phyloP scores from a whole-genome alignment of 1,284 basidiomycete species.

The Anthracocystis walkeri region DNA sequence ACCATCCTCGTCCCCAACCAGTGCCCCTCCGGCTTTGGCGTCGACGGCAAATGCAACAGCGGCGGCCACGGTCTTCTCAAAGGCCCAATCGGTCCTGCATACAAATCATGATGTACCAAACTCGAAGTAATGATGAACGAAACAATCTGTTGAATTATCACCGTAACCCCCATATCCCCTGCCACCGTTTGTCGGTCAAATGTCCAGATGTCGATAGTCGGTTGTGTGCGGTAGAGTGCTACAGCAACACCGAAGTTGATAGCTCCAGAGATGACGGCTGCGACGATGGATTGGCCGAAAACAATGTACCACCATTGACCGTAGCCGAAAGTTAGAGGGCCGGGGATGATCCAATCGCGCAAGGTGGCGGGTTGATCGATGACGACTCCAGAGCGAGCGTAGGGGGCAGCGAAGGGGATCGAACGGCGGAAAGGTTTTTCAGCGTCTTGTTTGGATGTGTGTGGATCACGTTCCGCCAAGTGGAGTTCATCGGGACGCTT shows the following conservation, averaged over 20 bases:
- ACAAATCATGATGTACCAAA: slow-evolving; percentile 58
- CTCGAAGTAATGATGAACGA: slow-evolving; percentile 63
- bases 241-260: slow-evolving; percentile 67
- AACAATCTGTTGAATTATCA: slow-evolving; percentile 64
- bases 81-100: slow-evolving; percentile 53
- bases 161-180: slow-evolving; percentile 67
- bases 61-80: slow-evolving; percentile 63
- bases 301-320: slow-evolving; percentile 53
- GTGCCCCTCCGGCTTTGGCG: slow-evolving; percentile 42
- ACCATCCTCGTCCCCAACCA: slow-evolving; percentile 50
- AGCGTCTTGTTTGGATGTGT: slow-evolving; percentile 9
- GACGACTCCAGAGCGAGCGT: slow-evolving; percentile 47
- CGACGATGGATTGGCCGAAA: slow-evolving; percentile 35
- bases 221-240: slow-evolving; percentile 51
- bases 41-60: slow-evolving; percentile 58
- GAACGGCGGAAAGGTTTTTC: slow-evolving; percentile 18
- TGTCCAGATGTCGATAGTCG: slow-evolving; percentile 56
- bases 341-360: slow-evolving; percentile 43
- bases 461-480: slow-evolving; percentile 34
- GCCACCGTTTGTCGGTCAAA: slow-evolving; percentile 60
- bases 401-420: slow-evolving; percentile 51
- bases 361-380: slow-evolving; percentile 30
- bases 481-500: slow-evolving; percentile 41
- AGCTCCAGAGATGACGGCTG: slow-evolving; percentile 52
- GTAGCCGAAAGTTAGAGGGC: slow-evolving; percentile 40